phyloP scores from a whole-genome alignment of 1,284 basidiomycete genomes.

The Leccinum fallax region DNA sequence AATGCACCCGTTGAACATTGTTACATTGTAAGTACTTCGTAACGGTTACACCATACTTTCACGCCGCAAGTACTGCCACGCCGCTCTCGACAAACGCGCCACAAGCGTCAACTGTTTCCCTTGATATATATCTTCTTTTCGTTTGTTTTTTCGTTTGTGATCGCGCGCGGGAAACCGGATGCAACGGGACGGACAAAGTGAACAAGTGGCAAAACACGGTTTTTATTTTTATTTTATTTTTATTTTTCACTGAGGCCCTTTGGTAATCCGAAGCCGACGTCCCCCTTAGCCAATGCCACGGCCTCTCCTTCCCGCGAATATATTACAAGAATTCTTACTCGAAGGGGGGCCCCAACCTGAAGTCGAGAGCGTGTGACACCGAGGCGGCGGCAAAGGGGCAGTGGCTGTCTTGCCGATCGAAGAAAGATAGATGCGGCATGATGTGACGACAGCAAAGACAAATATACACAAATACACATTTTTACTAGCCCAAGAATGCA shows the following conservation, averaged over 20 bases:
- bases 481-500: neutral
- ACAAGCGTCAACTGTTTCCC: neutral
- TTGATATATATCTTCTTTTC: neutral
- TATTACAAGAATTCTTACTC: neutral
- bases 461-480: neutral
- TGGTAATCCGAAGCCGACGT: neutral
- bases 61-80: neutral
- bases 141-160: neutral
- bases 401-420: conserved; percentile 14
- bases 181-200: conserved; percentile 2
- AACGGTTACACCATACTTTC: conserved; percentile 1
- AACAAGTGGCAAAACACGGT: conserved; percentile 3
- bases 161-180: neutral
- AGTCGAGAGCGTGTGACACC: neutral
- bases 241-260: neutral
- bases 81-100: neutral
- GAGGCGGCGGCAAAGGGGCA: neutral
- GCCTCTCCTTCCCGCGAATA: conserved; percentile 25
- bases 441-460: conserved; percentile 16
- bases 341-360: neutral
- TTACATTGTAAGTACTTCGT: no score
- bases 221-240: neutral
- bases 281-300: neutral
- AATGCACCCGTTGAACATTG: no score
- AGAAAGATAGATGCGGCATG: conserved; percentile 11